Percentiles rank a stretch among this genome's conserved stretches.
These are phyloP conservation scores for Tranzscheliella williamsii DNA, from an alignment of 1,284 basidiomycete species.

Conservation along the genomic window DNA sequence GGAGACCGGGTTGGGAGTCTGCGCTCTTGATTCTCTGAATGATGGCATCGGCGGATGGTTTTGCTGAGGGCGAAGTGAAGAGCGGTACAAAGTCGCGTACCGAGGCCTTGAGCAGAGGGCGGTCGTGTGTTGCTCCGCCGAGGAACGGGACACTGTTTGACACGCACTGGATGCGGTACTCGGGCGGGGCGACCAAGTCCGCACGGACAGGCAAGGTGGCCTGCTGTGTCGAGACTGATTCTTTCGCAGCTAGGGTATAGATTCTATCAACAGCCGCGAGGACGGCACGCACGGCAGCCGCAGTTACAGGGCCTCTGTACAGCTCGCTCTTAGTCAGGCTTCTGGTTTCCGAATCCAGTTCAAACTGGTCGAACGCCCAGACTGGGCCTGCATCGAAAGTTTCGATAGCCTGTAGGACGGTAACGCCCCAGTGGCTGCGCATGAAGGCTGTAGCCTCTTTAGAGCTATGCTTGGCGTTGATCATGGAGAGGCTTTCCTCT, in stretches of 20 bases:
- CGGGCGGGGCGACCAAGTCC: constrained; percentile 9
- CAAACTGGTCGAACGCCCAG: constrained; percentile 65
- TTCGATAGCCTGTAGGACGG: constrained; percentile 63
- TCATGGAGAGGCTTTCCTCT: constrained; percentile 51
- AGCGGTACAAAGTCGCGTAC: constrained; percentile 51
- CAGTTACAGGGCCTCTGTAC: constrained; percentile 63
- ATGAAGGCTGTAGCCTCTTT: constrained; percentile 10
- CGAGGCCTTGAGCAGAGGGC: constrained; percentile 62
- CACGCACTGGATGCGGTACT: constrained; percentile 48
- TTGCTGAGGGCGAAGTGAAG: background rate
- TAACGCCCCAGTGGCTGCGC: constrained; percentile 63
- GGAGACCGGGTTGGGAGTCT: constrained; percentile 64
- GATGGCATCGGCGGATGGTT: constrained; percentile 61
- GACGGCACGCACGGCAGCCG: constrained; percentile 61
- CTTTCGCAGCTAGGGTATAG: constrained; percentile 10
- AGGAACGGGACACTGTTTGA: constrained; percentile 57
- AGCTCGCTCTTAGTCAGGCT: constrained; percentile 62
- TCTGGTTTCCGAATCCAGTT: constrained; percentile 39
- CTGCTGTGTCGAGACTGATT: background rate
- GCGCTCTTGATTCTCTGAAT: constrained; percentile 61
- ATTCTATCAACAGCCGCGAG: constrained; percentile 61
- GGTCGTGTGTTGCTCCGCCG: constrained; percentile 60
- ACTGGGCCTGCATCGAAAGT: constrained; percentile 64
- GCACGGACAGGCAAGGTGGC: constrained; percentile 7
- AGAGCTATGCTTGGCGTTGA: constrained; percentile 45